Percentiles rank a stretch among this genome's conserved stretches.
Conservation (phyloP, 2,329 filamentous ascomycete genomes). For the Ilyonectria mors-panacis region DNA sequence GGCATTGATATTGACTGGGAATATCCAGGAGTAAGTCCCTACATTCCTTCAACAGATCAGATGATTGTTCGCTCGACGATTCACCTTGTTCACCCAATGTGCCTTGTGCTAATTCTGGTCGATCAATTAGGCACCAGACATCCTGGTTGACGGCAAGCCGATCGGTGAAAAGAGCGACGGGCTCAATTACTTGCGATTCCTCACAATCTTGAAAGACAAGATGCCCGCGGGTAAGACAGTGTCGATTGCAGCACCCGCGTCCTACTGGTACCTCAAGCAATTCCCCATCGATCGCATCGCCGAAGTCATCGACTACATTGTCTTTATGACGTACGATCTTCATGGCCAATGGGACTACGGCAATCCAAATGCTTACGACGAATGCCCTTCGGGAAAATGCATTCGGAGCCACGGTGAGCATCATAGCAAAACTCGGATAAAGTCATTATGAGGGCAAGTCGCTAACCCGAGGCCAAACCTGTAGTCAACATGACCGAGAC, state of each 20-base stretch:
- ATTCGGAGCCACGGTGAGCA: constrained; percentile 42
- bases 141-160: constrained; percentile 5
- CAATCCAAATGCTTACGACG: constrained; percentile 42
- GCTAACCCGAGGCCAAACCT: neutral
- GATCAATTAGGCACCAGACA: constrained; percentile 5
- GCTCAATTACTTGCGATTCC: constrained; percentile 7
- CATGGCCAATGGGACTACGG: constrained; percentile 46
- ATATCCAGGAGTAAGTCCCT: constrained; percentile 48
- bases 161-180: constrained; percentile 16
- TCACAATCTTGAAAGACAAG: neutral
- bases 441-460: too few species aligned
- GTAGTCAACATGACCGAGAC: constrained; percentile 56
- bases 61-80: neutral
- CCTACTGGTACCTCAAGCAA: constrained; percentile 53
- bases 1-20: constrained; percentile 61
- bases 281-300: constrained; percentile 50
- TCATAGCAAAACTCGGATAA: neutral
- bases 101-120: neutral
- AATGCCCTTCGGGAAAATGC: constrained; percentile 52
- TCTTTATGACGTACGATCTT: constrained; percentile 36
- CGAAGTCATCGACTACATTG: constrained; percentile 50
- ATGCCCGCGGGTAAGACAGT: neutral
- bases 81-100: neutral
- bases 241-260: constrained; percentile 42
- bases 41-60: neutral